Evolutionary conservation across 345 rosid species (phyloP).

Genomic region (Salix viminalis): DNA sequence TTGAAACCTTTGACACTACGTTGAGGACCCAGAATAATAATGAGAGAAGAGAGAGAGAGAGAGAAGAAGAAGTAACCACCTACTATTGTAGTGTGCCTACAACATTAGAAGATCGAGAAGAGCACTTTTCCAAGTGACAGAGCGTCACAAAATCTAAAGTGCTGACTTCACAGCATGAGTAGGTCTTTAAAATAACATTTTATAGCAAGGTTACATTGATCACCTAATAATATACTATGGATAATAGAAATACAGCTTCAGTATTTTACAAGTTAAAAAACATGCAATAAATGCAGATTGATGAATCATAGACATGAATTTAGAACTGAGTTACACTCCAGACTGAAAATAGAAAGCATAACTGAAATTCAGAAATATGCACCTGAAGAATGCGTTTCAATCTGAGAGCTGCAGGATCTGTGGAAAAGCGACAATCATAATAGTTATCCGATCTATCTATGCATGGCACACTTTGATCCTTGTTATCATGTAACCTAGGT

Average conservation of each 20-base stretch:
- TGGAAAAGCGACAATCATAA: slow-evolving; percentile 21
- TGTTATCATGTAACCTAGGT: slow-evolving; percentile 12
- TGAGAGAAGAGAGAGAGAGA: too few relatives aligned
- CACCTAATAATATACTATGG: background rate
- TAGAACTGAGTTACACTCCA: background rate
- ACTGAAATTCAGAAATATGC: background rate
- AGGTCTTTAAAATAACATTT: too few relatives aligned
- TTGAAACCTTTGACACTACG: background rate
- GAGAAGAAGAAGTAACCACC: background rate
- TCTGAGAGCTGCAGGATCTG: slow-evolving; percentile 21
- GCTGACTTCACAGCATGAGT: background rate
- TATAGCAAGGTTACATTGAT: background rate
- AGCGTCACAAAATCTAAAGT: background rate
- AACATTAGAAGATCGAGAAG: background rate
- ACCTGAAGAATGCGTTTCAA: slow-evolving; percentile 50
- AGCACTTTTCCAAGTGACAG: background rate
- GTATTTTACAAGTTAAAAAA: background rate
- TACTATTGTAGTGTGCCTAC: background rate
- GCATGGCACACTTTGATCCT: slow-evolving; percentile 7
- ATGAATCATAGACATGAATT: background rate
- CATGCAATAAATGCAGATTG: background rate
- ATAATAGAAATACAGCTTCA: background rate
- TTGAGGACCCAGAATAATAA: too few relatives aligned
- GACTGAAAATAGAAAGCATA: background rate
- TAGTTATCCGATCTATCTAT: slow-evolving; percentile 22